These are phyloP conservation scores for Hericium erinaceus DNA, from an alignment of 768 basidiomycete genomes.

Conservation along the genomic window DNA sequence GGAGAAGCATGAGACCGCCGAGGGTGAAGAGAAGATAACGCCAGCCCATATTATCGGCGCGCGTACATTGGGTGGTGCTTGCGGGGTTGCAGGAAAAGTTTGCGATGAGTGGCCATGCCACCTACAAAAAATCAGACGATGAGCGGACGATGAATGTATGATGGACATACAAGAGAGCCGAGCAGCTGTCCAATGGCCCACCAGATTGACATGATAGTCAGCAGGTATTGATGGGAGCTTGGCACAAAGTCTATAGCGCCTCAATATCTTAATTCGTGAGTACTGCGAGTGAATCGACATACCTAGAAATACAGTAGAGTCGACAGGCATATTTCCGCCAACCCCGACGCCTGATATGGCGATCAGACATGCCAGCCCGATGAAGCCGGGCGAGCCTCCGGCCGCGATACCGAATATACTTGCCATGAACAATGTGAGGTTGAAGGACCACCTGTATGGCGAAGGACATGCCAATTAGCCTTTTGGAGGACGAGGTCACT, in stretches of 20 bases:
- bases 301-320: constrained; percentile 44
- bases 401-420: constrained; percentile 44
- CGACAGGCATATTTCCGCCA: constrained; percentile 52
- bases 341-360: constrained; percentile 39
- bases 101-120: constrained; percentile 53
- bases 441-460: constrained; percentile 37
- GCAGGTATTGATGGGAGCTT: constrained; percentile 45
- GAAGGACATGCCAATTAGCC: neutral
- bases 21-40: constrained; percentile 47
- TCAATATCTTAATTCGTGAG: neutral
- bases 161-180: constrained; percentile 30
- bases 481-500: neutral
- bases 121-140: constrained; percentile 17
- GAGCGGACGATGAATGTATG: neutral
- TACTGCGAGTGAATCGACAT: neutral
- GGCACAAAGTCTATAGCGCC: constrained; percentile 36
- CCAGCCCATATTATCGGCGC: constrained; percentile 53
- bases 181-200: constrained; percentile 51
- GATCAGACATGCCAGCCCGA: constrained; percentile 37
- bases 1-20: constrained; percentile 41
- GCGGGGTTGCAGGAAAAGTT: constrained; percentile 39
- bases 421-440: constrained; percentile 44
- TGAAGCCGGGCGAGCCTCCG: constrained; percentile 36
- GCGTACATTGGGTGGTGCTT: constrained; percentile 23
- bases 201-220: constrained; percentile 50